A percentile compares a stretch with the other conserved stretches of the same genome.
phyloP scores from a whole-genome alignment of 23 red algal genomes.

The Gracilaria gracilis region DNA sequence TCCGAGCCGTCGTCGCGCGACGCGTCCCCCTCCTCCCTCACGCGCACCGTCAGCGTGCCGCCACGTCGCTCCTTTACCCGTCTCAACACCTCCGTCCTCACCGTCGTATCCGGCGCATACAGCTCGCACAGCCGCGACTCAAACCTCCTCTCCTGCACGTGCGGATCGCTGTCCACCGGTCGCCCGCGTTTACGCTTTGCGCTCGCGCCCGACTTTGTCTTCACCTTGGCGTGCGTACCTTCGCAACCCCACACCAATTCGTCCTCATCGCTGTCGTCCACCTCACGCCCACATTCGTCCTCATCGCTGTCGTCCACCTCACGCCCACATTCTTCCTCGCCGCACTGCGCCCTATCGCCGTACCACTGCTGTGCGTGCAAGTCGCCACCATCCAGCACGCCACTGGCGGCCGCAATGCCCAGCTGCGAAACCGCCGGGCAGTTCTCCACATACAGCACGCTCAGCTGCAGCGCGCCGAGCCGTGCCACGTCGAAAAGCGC shows the following conservation, averaged over 20 bases:
- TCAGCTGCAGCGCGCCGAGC: conserved; percentile 1
- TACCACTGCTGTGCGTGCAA: no score
- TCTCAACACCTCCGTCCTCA: background rate
- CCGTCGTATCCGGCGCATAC: background rate
- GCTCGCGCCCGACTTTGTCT: no score
- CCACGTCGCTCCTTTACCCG: background rate
- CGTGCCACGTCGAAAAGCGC: conserved; percentile 26
- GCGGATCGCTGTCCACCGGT: no score
- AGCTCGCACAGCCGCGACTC: conserved; percentile 17
- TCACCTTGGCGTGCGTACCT: no score
- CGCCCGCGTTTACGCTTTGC: no score
- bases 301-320: no score
- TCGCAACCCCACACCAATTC: no score
- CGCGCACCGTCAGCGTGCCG: background rate
- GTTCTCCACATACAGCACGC: background rate
- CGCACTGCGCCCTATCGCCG: background rate
- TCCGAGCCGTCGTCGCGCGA: no score
- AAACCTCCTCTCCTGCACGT: background rate
- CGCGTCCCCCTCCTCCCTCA: no score
- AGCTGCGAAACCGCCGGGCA: conserved; percentile 13
- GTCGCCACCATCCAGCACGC: conserved; percentile 8
- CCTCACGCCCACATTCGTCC: no score
- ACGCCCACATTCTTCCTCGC: no score
- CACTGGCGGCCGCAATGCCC: conserved; percentile 10
- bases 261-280: no score